Conservation (phyloP, 805 yeast genomes). For the Myxozyma sirexii region DNA sequence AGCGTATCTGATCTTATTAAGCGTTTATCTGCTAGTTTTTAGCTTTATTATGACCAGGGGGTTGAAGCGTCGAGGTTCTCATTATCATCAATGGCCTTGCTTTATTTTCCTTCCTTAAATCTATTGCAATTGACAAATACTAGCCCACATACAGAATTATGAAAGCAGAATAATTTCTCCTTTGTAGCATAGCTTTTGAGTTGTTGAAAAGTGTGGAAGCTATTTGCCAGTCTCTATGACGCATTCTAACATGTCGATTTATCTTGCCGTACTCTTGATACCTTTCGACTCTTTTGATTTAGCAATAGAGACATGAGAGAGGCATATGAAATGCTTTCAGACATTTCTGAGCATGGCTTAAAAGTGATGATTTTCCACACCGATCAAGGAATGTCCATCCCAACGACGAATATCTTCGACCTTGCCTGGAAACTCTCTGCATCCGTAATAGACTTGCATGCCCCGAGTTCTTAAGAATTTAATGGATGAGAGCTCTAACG, state of each 20-base stretch:
- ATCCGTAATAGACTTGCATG: slow-evolving; percentile 40
- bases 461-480: slow-evolving; percentile 39
- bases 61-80: slow-evolving; percentile 39
- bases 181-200: slow-evolving; percentile 20
- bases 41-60: slow-evolving; percentile 1
- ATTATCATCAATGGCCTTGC: slow-evolving; percentile 48
- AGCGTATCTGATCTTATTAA: too few relatives aligned
- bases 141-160: slow-evolving; percentile 38
- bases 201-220: slow-evolving; percentile 42
- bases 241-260: too few relatives aligned
- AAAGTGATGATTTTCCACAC: too few relatives aligned
- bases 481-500: slow-evolving; percentile 40
- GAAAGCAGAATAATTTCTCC: slow-evolving; percentile 42
- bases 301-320: slow-evolving; percentile 39
- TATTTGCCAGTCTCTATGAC: too few relatives aligned
- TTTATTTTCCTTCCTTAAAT: too few relatives aligned
- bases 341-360: too few relatives aligned
- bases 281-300: slow-evolving; percentile 40
- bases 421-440: slow-evolving; percentile 44
- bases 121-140: too few relatives aligned
- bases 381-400: slow-evolving; percentile 45
- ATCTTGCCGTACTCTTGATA: slow-evolving; percentile 42
- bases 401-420: slow-evolving; percentile 41
- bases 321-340: slow-evolving; percentile 41
- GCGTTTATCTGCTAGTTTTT: not conserved